Percentiles rank a stretch among this genome's conserved stretches.
Conservation (phyloP, 306 rosid species). For the Vigna reflexopilosa region DNA sequence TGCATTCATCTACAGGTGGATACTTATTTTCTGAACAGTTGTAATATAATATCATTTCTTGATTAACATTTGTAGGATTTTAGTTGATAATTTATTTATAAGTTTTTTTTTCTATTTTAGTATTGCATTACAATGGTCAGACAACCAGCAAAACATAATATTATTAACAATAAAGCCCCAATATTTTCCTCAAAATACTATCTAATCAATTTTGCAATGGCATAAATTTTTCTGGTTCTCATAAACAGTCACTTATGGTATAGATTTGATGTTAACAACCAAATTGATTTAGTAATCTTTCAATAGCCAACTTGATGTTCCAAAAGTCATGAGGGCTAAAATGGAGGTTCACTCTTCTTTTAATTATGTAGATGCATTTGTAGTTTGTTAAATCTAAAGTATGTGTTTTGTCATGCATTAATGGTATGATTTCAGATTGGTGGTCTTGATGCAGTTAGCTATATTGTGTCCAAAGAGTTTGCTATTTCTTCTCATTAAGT, state of each 20-base stretch:
- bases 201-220: conserved; percentile 16
- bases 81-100: conserved; percentile 14
- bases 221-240: conserved; percentile 12
- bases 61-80: conserved; percentile 16
- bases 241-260: conserved; percentile 10
- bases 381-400: conserved; percentile 19
- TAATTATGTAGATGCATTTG: conserved; percentile 1
- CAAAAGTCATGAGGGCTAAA: conserved; percentile 2
- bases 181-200: conserved; percentile 18
- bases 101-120: neutral
- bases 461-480: conserved; percentile 8
- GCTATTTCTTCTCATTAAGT: neutral
- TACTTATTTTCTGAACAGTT: conserved; percentile 28
- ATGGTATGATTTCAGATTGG: conserved; percentile 23
- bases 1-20: neutral
- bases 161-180: neutral
- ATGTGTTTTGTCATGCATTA: conserved; percentile 3
- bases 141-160: neutral
- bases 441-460: conserved; percentile 18
- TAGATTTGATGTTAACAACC: conserved; percentile 7
- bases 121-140: neutral
- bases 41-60: conserved; percentile 9
- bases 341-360: conserved; percentile 18
- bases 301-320: neutral
- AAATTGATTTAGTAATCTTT: neutral